These are phyloP conservation scores for Biscogniauxia mediterranea DNA, from an alignment of 2,329 filamentous ascomycete species.

Conservation along the genomic window DNA sequence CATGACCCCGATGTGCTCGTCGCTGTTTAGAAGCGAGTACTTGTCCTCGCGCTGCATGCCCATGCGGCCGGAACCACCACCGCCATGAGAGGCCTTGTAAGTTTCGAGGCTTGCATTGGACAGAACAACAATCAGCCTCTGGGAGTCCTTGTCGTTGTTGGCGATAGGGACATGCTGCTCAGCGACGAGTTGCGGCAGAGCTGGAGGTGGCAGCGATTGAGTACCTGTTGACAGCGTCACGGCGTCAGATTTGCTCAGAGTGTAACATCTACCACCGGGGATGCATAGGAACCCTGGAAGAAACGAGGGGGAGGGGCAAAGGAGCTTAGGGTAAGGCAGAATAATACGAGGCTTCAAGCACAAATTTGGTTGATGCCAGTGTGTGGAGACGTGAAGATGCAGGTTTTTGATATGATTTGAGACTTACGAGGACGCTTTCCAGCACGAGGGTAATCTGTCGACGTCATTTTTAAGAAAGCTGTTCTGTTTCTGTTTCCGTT, in stretches of 20 bases:
- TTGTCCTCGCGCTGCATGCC: conserved; percentile 80
- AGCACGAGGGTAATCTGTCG: conserved; percentile 19
- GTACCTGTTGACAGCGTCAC: conserved; percentile 60
- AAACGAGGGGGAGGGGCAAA: background rate
- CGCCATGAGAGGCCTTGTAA: conserved; percentile 83
- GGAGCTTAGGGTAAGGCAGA: background rate
- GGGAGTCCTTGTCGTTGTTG: conserved; percentile 82
- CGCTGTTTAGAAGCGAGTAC: conserved; percentile 95
- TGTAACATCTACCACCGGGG: conserved; percentile 7
- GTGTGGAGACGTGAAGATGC: background rate
- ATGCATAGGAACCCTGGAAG: background rate
- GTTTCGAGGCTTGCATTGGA: conserved; percentile 98
- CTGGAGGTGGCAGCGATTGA: conserved; percentile 89
- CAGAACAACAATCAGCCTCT: conserved; percentile 90
- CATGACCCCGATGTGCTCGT: conserved; percentile 99
- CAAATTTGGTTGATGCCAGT: background rate
- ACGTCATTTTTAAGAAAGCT: conserved; percentile 7
- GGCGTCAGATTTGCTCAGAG: conserved; percentile 13
- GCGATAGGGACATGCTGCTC: conserved; percentile 88
- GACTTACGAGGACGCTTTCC: conserved; percentile 24
- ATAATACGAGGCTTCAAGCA: background rate
- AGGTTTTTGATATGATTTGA: background rate
- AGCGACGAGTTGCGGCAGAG: conserved; percentile 86
- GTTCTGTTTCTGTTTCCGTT: background rate
- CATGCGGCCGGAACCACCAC: conserved; percentile 54